A percentile compares a stretch with the other conserved stretches of the same genome.
phyloP scores from a whole-genome alignment of 495 filamentous ascomycete genomes.

The Talaromyces wortmannii region DNA sequence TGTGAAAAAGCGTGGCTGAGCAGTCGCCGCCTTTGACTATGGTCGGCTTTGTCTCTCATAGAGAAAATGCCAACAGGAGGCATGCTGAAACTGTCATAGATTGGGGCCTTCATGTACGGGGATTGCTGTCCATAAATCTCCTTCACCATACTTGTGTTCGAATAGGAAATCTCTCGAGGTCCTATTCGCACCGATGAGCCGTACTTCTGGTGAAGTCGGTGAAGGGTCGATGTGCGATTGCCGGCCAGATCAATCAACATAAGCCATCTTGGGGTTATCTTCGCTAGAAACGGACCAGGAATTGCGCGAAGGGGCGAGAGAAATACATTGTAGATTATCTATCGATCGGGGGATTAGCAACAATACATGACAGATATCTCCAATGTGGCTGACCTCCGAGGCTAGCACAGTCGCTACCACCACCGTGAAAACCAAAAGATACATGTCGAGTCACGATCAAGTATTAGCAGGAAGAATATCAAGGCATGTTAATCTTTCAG shows the following conservation, averaged over 20 bases:
- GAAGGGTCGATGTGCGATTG: constrained; percentile 18
- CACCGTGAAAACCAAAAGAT: no score
- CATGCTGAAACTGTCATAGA: constrained; percentile 29
- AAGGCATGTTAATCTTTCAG: no score
- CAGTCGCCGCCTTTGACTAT: constrained; percentile 30
- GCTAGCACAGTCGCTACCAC: no score
- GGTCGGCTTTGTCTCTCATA: constrained; percentile 19
- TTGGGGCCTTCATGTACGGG: constrained; percentile 24
- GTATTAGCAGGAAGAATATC: no score
- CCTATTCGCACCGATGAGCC: constrained; percentile 32
- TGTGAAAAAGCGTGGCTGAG: constrained; percentile 30
- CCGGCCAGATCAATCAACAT: constrained; percentile 13
- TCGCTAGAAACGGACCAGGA: constrained; percentile 39
- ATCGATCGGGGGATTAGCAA: no score
- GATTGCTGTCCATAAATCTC: constrained; percentile 22
- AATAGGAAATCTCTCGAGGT: constrained; percentile 29
- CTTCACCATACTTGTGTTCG: constrained; percentile 11
- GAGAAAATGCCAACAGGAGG: constrained; percentile 19
- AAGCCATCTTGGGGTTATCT: constrained; percentile 25
- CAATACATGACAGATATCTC: no score
- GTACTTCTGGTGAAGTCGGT: constrained; percentile 25
- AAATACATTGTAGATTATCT: background rate
- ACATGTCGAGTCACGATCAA: no score
- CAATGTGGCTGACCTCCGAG: no score
- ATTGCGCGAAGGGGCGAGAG: constrained; percentile 9